Percentiles rank a stretch among this genome's conserved stretches.
Evolutionary conservation across 257 asterid species (phyloP).

Genomic region (Fraxinus quadrangulata): DNA sequence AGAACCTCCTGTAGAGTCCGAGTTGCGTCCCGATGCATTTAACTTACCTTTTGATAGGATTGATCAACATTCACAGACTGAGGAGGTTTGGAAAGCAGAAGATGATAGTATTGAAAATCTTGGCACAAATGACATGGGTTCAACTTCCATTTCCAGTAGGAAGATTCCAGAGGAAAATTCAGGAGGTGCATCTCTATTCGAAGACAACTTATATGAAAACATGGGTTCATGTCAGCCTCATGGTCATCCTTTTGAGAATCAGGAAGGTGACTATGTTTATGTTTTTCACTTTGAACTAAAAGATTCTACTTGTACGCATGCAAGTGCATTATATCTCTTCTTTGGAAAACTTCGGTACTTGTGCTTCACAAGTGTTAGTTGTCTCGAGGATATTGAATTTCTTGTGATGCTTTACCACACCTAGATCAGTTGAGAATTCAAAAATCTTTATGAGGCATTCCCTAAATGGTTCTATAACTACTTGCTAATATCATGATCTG

Average conservation of each 20-base stretch:
- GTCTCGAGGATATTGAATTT: background rate
- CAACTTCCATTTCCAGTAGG: no score
- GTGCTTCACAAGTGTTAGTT: background rate
- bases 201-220: slow-evolving; percentile 40
- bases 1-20: slow-evolving; percentile 47
- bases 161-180: slow-evolving; percentile 52
- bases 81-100: slow-evolving; percentile 51
- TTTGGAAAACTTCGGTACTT: background rate
- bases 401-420: background rate
- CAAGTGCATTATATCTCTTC: background rate
- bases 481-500: background rate
- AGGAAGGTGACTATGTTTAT: slow-evolving; percentile 48
- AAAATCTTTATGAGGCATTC: background rate
- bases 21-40: slow-evolving; percentile 51
- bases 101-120: slow-evolving; percentile 42
- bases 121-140: slow-evolving; percentile 41
- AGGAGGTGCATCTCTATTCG: slow-evolving; percentile 52
- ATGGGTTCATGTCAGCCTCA: slow-evolving; percentile 49
- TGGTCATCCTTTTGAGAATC: slow-evolving; percentile 42
- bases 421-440: background rate
- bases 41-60: slow-evolving; percentile 35
- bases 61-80: slow-evolving; percentile 42
- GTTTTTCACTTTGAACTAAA: background rate
- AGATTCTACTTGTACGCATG: background rate
- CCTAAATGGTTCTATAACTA: background rate